A percentile compares a stretch with the other conserved stretches of the same genome.
Conservation (phyloP, 2,329 filamentous ascomycete species). For the Apiospora marii region DNA sequence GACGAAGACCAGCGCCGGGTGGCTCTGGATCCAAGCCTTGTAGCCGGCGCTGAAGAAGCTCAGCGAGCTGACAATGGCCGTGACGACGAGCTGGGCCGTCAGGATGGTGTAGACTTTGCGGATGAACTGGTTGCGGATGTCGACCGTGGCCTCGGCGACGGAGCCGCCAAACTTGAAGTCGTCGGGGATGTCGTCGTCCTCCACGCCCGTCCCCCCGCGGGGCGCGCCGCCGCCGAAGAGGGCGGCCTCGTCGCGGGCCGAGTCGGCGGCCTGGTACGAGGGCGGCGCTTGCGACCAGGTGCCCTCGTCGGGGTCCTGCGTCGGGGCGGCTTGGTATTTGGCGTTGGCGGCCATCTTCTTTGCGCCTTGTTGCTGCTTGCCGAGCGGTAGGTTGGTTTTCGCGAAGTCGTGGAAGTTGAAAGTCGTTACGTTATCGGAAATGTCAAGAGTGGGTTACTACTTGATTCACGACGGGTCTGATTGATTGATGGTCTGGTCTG, state of each 20-base stretch:
- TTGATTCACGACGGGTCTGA: background rate
- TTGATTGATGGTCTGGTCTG: background rate
- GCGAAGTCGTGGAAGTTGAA: background rate
- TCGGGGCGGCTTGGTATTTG: slow-evolving; percentile 84
- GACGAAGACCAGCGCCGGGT: slow-evolving; percentile 84
- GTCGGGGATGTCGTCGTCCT: slow-evolving; percentile 89
- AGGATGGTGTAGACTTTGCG: slow-evolving; percentile 98
- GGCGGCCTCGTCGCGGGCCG: slow-evolving; percentile 54
- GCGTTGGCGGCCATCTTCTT: slow-evolving; percentile 74
- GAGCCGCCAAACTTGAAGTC: slow-evolving; percentile 99
- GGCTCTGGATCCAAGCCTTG: slow-evolving; percentile 84
- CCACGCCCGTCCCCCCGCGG: slow-evolving; percentile 75
- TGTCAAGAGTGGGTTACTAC: slow-evolving; percentile 1
- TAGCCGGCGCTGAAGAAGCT: slow-evolving; percentile 86
- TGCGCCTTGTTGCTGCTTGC: background rate
- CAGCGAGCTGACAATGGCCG: slow-evolving; percentile 79
- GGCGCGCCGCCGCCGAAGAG: slow-evolving; percentile 73
- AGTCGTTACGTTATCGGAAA: background rate
- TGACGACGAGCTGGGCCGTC: slow-evolving; percentile 91
- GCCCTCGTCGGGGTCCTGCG: slow-evolving; percentile 83
- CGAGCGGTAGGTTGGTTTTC: background rate
- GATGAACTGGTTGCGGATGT: slow-evolving; percentile 96
- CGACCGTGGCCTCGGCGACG: slow-evolving; percentile 90
- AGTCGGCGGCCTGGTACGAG: slow-evolving; percentile 67
- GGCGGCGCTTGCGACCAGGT: slow-evolving; percentile 76